These are phyloP conservation scores for Pseudoscleropodium purum DNA, from an alignment of 225 moss, liverwort and hornwort genomes.

Conservation along the genomic window DNA sequence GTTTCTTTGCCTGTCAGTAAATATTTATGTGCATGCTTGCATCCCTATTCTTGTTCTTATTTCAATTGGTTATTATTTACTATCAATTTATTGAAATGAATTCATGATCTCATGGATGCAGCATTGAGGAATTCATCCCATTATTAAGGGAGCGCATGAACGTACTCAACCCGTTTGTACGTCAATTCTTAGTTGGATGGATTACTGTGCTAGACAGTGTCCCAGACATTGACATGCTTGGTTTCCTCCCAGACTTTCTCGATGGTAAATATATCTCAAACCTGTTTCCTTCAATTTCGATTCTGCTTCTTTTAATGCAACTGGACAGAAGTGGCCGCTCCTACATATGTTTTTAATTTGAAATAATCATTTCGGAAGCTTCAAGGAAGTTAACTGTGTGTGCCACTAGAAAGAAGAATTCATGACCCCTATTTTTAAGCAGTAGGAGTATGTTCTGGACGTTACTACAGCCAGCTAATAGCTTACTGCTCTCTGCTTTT, in stretches of 20 bases:
- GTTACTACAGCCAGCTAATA: not conserved
- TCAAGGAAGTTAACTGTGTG: not conserved
- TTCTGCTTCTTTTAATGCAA: not conserved
- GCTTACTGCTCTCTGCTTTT: not conserved
- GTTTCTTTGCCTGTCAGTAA: not conserved
- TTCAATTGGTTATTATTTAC: not conserved
- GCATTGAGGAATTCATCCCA: slow-evolving; percentile 66
- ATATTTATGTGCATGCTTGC: not conserved
- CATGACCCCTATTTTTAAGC: not conserved
- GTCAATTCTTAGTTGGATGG: slow-evolving; percentile 65
- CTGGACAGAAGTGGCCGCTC: not conserved
- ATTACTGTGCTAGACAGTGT: slow-evolving; percentile 67
- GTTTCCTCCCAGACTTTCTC: slow-evolving; percentile 65
- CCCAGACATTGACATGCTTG: slow-evolving; percentile 68
- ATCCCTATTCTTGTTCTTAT: not conserved
- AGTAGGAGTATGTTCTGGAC: not conserved
- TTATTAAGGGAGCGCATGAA: slow-evolving; percentile 67
- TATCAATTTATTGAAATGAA: not conserved
- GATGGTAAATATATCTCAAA: slow-evolving; percentile 29
- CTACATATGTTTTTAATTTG: too few species aligned
- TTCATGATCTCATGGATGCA: slow-evolving; percentile 18
- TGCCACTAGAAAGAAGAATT: not conserved
- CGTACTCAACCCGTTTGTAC: slow-evolving; percentile 59
- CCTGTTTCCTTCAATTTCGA: not conserved
- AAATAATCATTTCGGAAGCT: not conserved